Base-by-base conservation (phyloP, 192 early-diverging fungal species). In the Coemansia sp. region DNA sequence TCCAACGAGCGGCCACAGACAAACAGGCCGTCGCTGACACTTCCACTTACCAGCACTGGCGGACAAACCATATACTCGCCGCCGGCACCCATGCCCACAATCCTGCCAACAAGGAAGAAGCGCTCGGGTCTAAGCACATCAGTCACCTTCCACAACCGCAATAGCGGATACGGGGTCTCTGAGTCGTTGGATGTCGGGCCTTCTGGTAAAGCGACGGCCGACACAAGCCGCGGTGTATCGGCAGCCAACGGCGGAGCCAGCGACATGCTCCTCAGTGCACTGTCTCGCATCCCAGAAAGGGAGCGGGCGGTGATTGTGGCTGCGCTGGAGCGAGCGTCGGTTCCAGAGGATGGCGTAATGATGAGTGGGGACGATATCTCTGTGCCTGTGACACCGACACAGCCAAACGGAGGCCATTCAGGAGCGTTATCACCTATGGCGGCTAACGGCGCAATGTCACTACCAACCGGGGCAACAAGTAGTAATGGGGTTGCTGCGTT, bases 271-370 rank as follows among this genome's bases (percentile, higher is more conserved):
- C 61, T 81, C 22, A 73, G 54, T 44, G 73, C 75, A 41, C 63
- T 82, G 56, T 67, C 75, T 19, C 74, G 75, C 4, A 74, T 82
- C 41, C 69, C 79, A 5, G 79, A 77, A 44, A 72, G 62, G 5
- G 79, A 82, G 44, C 74, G 79, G 25, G 13, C 65, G 12, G 43
- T 76, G 25, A 76, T 82, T 68, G 71, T 74, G 65, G 64, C 61
- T 0, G 79, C 79, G 42, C 69, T 82, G 14, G 75, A 74, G 16
- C 63, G 65, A 17, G 64, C 77, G 37, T 60, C 65, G 0, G 22
- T 44, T 37, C 51, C 40, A 3, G 72, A 63, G 46, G 68, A 76
- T 17, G 61, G 65, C 44, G 40, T 55, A 5, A 22, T 38, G 6
- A 32, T n/a, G n/a, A 43, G 37, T 41, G 62, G 69, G 42, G 69